These are phyloP conservation scores for Helotiales sp. DNA, from an alignment of 2,329 filamentous ascomycete genomes.

Conservation along the genomic window DNA sequence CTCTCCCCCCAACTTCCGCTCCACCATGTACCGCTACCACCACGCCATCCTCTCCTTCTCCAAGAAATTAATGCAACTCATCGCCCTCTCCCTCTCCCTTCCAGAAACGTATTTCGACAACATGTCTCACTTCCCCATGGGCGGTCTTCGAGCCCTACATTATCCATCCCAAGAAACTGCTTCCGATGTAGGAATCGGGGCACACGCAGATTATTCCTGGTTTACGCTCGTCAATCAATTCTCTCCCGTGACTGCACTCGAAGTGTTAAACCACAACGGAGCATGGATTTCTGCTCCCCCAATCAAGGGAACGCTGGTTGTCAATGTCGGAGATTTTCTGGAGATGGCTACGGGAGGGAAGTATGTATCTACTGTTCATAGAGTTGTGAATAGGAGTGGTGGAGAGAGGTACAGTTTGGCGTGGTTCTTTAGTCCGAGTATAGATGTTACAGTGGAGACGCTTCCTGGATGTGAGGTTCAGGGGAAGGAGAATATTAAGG, in stretches of 20 bases:
- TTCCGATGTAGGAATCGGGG: slow-evolving; percentile 33
- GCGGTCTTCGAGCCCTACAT: slow-evolving; percentile 36
- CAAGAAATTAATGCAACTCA: slow-evolving; percentile 47
- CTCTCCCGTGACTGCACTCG: slow-evolving; percentile 43
- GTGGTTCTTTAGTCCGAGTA: slow-evolving; percentile 47
- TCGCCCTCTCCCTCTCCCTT: slow-evolving; percentile 53
- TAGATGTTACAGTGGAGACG: slow-evolving; percentile 23
- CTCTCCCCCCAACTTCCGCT: slow-evolving; percentile 44
- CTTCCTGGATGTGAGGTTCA: slow-evolving; percentile 4
- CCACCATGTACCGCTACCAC: slow-evolving; percentile 46
- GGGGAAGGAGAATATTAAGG: neutral
- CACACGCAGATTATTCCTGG: slow-evolving; percentile 44
- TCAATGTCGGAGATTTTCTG: slow-evolving; percentile 48
- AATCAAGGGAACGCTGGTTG: slow-evolving; percentile 42
- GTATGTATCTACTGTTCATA: slow-evolving; percentile 46
- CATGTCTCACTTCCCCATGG: slow-evolving; percentile 49
- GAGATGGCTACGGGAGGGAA: slow-evolving; percentile 41
- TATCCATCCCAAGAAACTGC: slow-evolving; percentile 39
- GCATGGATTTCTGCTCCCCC: slow-evolving; percentile 45
- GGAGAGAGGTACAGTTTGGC: slow-evolving; percentile 40
- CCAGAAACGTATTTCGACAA: slow-evolving; percentile 53
- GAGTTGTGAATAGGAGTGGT: slow-evolving; percentile 35
- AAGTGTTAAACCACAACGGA: slow-evolving; percentile 44
- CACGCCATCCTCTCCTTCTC: slow-evolving; percentile 46
- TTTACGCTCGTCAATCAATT: slow-evolving; percentile 46